phyloP scores from a whole-genome alignment of 2,329 filamentous ascomycete genomes.

The Anisogramma anomala region DNA sequence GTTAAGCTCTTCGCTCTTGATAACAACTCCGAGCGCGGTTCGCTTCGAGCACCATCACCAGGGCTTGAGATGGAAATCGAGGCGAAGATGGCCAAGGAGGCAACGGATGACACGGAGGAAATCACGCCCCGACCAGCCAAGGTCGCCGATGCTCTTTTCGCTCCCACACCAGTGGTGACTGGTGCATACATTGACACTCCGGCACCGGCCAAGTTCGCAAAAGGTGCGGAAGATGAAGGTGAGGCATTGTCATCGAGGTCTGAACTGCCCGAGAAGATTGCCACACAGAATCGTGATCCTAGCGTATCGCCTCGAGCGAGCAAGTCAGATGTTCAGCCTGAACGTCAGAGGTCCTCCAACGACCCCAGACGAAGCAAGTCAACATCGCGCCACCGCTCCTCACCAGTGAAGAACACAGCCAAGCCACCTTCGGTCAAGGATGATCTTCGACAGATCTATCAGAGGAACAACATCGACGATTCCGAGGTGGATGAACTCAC shows the following conservation, averaged over 20 bases:
- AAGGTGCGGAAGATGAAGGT: constrained; percentile 19
- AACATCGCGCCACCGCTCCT: constrained; percentile 31
- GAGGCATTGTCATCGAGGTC: constrained; percentile 7
- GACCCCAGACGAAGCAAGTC: constrained; percentile 28
- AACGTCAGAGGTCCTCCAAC: constrained; percentile 19
- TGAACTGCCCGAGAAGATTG: background rate
- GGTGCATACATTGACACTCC: constrained; percentile 49
- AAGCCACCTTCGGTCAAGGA: constrained; percentile 43
- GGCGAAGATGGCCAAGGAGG: constrained; percentile 15
- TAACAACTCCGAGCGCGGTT: constrained; percentile 44
- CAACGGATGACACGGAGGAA: constrained; percentile 21
- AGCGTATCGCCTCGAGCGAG: constrained; percentile 7
- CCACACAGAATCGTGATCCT: background rate
- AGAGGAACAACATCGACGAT: constrained; percentile 43
- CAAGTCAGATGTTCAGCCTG: constrained; percentile 14
- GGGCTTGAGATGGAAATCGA: constrained; percentile 22
- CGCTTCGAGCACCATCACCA: constrained; percentile 39
- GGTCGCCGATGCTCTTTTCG: constrained; percentile 31
- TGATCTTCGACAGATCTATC: constrained; percentile 42
- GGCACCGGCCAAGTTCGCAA: constrained; percentile 28
- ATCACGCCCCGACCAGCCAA: constrained; percentile 37
- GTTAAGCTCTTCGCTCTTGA: constrained; percentile 46
- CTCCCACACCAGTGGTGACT: constrained; percentile 42
- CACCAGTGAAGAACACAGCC: constrained; percentile 41
- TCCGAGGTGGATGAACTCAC: constrained; percentile 49